Conservation (phyloP, 495 filamentous ascomycete species). For the Trichoderma gamsii region DNA sequence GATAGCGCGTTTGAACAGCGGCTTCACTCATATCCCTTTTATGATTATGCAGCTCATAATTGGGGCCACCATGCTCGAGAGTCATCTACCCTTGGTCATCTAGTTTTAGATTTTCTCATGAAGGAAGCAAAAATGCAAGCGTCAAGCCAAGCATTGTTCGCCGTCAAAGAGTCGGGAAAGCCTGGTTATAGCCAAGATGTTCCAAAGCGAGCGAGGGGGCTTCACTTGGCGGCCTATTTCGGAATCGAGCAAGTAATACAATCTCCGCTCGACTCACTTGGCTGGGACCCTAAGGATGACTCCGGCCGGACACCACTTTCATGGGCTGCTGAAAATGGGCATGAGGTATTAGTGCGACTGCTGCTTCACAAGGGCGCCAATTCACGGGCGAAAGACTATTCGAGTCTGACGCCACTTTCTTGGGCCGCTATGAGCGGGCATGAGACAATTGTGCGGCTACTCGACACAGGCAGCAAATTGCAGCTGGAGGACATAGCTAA, state of each 20-base stretch:
- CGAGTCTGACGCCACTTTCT: not conserved
- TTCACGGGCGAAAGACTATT: not conserved
- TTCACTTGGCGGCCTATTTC: not conserved
- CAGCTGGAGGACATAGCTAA: not conserved
- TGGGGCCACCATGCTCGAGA: slow-evolving; percentile 41
- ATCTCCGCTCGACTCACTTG: too few relatives aligned
- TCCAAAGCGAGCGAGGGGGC: not conserved
- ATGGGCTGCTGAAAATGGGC: not conserved
- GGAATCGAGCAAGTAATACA: too few relatives aligned
- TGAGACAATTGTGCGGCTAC: not conserved
- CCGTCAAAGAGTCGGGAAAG: not conserved
- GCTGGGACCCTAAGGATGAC: not conserved
- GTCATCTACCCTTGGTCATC: not conserved
- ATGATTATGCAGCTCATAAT: slow-evolving; percentile 36
- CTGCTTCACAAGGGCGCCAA: not conserved
- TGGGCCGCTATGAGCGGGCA: not conserved
- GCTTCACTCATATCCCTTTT: slow-evolving; percentile 28
- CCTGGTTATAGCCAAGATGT: not conserved
- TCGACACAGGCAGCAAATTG: not conserved
- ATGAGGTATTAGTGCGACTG: not conserved
- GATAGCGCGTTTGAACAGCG: slow-evolving; percentile 27
- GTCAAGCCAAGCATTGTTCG: not conserved
- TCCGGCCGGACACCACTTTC: not conserved
- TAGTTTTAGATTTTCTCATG: not conserved
- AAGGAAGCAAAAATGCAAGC: not conserved